A percentile compares a stretch with the other conserved stretches of the same genome.
phyloP scores from a whole-genome alignment of 768 basidiomycete species.

The Piloderma croceum region DNA sequence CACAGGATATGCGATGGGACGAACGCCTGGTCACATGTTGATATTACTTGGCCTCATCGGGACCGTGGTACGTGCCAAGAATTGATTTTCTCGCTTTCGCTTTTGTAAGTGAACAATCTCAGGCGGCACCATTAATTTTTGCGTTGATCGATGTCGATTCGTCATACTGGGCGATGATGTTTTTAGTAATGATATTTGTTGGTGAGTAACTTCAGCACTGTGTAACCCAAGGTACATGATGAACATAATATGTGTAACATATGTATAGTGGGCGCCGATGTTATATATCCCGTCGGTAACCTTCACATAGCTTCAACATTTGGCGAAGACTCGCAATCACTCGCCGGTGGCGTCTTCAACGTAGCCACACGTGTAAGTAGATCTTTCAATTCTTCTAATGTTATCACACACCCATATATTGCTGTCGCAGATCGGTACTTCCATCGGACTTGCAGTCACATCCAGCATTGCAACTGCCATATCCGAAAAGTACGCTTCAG shows the following conservation, averaged over 20 bases:
- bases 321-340: constrained; percentile 27
- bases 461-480: constrained; percentile 26
- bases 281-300: constrained; percentile 30
- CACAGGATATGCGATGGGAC: constrained; percentile 17
- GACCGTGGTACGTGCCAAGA: constrained; percentile 24
- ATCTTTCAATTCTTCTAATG: neutral
- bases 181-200: constrained; percentile 25
- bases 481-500: constrained; percentile 18
- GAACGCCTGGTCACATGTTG: constrained; percentile 25
- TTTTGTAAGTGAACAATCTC: too few relatives aligned
- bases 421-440: constrained; percentile 26
- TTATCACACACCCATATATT: neutral
- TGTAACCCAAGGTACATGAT: too few relatives aligned
- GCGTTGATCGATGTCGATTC: constrained; percentile 25
- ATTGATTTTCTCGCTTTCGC: too few relatives aligned
- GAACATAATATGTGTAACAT: too few relatives aligned
- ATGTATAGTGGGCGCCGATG: too few relatives aligned
- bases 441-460: constrained; percentile 28
- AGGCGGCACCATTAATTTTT: constrained; percentile 28
- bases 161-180: constrained; percentile 29
- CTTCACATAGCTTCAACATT: constrained; percentile 25
- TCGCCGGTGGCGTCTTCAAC: constrained; percentile 31
- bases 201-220: constrained; percentile 13
- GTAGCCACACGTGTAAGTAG: constrained; percentile 24
- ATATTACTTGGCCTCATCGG: constrained; percentile 25